Evolutionary conservation across 306 rosid genomes (phyloP).

Genomic region (Begonia masoniana): DNA sequence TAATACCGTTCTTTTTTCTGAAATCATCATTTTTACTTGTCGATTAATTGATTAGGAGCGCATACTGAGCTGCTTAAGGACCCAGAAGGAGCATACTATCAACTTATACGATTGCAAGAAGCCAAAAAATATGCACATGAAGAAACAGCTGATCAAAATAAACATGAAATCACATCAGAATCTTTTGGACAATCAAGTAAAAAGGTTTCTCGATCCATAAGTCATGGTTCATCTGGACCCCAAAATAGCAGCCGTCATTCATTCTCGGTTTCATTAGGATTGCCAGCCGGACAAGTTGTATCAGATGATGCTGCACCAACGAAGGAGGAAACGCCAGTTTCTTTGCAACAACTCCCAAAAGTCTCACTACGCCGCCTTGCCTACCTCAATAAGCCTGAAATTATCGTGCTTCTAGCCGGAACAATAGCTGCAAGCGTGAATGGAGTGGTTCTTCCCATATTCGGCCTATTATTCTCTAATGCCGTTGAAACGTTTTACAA

Average conservation of each 20-base stretch:
- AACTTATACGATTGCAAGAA: slow-evolving; percentile 52
- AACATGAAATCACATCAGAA: not conserved
- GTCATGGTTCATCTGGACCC: slow-evolving; percentile 9
- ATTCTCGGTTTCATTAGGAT: slow-evolving; percentile 5
- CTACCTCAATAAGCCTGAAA: slow-evolving; percentile 13
- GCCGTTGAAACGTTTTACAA: slow-evolving; percentile 9
- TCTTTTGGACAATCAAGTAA: slow-evolving; percentile 6
- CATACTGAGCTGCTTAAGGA: slow-evolving; percentile 41
- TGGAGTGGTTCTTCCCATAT: slow-evolving; percentile 3
- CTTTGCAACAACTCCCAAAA: not conserved
- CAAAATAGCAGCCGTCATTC: slow-evolving; percentile 8
- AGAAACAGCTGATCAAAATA: not conserved
- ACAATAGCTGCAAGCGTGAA: slow-evolving; percentile 8
- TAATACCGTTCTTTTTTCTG: not conserved
- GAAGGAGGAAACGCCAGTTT: not conserved
- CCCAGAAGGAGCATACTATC: slow-evolving; percentile 55
- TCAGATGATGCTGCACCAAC: not conserved
- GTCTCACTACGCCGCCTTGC: slow-evolving; percentile 11
- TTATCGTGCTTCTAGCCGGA: slow-evolving; percentile 12
- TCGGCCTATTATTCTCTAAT: slow-evolving; percentile 4
- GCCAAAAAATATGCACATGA: slow-evolving; percentile 5
- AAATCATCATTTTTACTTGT: not conserved
- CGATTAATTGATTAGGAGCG: slow-evolving; percentile 24
- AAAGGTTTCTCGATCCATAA: slow-evolving; percentile 12
- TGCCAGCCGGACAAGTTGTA: slow-evolving; percentile 1